These are phyloP conservation scores for Aphanomyces cochlioides DNA, from an alignment of 352 stramenopile genomes.

Conservation along the genomic window DNA sequence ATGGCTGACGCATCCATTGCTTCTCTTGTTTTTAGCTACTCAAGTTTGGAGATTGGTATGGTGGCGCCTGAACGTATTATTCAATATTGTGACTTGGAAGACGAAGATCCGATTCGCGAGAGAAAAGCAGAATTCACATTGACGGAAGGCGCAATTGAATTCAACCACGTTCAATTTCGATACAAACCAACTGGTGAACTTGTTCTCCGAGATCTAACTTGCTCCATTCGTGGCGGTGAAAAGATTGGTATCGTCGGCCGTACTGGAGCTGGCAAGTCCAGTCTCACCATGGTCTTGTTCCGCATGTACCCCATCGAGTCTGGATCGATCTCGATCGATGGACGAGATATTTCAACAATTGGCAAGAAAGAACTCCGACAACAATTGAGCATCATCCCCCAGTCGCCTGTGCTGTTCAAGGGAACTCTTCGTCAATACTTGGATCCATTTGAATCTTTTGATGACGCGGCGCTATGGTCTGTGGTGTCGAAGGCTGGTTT, in stretches of 20 bases:
- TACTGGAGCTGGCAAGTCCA: slow-evolving; percentile 88
- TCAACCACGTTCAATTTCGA: slow-evolving; percentile 50
- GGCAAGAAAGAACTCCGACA: slow-evolving; percentile 58
- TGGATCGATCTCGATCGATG: slow-evolving; percentile 68
- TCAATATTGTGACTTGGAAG: slow-evolving; percentile 63
- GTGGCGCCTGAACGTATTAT: slow-evolving; percentile 87
- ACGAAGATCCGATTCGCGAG: slow-evolving; percentile 36
- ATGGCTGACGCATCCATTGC: slow-evolving; percentile 85
- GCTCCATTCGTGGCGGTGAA: slow-evolving; percentile 47
- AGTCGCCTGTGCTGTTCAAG: slow-evolving; percentile 76
- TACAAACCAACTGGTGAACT: slow-evolving; percentile 45
- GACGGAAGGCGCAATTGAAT: slow-evolving; percentile 38
- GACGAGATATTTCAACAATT: slow-evolving; percentile 57
- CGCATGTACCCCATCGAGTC: slow-evolving; percentile 55
- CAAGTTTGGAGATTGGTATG: slow-evolving; percentile 89
- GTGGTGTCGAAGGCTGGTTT: slow-evolving; percentile 48
- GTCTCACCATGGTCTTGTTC: slow-evolving; percentile 82
- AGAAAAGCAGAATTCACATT: slow-evolving; percentile 55
- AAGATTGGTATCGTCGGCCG: slow-evolving; percentile 85
- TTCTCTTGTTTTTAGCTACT: slow-evolving; percentile 72
- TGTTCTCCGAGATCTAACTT: slow-evolving; percentile 37
- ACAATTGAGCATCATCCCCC: slow-evolving; percentile 80
- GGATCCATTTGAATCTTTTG: slow-evolving; percentile 46
- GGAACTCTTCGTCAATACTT: slow-evolving; percentile 82
- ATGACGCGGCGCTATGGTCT: slow-evolving; percentile 60